Conservation (phyloP, 2,329 filamentous ascomycete genomes). For the Fusarium anthophilum region DNA sequence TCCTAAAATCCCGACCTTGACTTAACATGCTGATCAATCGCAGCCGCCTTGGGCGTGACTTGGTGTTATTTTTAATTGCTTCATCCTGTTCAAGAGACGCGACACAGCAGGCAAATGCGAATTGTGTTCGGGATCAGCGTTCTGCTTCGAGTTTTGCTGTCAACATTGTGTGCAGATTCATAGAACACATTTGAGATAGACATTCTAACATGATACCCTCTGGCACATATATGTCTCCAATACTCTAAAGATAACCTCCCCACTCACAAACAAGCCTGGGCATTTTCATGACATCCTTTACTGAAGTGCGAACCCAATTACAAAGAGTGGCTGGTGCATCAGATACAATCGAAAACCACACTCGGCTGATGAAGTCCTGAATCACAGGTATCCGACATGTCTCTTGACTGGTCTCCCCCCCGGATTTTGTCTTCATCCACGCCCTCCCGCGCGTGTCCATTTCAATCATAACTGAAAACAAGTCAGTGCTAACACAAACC, state of each 20-base stretch:
- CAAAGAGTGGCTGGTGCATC: rapidly evolving
- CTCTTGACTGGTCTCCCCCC: too few relatives aligned
- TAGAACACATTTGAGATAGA: background rate
- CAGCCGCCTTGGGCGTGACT: rapidly evolving
- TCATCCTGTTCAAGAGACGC: rapidly evolving
- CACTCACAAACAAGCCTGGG: rapidly evolving
- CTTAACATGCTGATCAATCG: rapidly evolving
- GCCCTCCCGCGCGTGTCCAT: rapidly evolving
- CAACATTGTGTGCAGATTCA: rapidly evolving
- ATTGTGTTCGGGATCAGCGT: rapidly evolving
- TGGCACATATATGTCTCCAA: background rate
- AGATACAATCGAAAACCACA: rapidly evolving
- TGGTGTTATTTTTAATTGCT: too few relatives aligned
- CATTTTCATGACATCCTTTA: rapidly evolving
- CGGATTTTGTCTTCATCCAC: rapidly evolving
- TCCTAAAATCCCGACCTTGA: rapidly evolving
- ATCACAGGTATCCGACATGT: rapidly evolving
- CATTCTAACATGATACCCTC: rapidly evolving
- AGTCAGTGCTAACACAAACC: background rate
- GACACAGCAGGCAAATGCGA: background rate
- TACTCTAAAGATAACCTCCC: rapidly evolving
- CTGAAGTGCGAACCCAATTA: background rate
- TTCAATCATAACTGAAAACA: rapidly evolving
- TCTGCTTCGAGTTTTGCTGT: background rate
- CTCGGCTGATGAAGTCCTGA: rapidly evolving